Evolutionary conservation across 345 rosid genomes (phyloP).

Genomic region (Chamaenerion angustifolium): DNA sequence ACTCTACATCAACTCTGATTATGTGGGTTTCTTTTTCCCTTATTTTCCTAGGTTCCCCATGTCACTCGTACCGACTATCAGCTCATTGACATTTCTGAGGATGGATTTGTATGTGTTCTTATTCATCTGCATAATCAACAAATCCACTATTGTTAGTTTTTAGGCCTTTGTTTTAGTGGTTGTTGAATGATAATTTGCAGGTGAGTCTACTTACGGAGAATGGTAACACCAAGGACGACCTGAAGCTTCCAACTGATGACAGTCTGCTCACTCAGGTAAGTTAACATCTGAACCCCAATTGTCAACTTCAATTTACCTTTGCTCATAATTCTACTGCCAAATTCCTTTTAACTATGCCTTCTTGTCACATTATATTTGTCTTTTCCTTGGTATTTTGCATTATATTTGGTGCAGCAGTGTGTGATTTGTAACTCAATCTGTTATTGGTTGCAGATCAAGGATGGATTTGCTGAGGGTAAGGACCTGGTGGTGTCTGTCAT

Average conservation of each 20-base stretch:
- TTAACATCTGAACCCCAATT: background rate
- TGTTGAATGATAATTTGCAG: background rate
- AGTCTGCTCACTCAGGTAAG: conserved; percentile 2
- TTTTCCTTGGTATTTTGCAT: background rate
- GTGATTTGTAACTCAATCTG: background rate
- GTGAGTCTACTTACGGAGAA: conserved; percentile 8
- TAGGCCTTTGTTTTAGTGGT: background rate
- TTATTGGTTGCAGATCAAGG: conserved; percentile 5
- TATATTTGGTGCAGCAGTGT: background rate
- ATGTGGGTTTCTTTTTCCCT: background rate
- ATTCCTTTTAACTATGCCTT: background rate
- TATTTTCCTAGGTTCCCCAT: conserved; percentile 2
- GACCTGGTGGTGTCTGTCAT: conserved; percentile 6
- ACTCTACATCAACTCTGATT: too few relatives aligned
- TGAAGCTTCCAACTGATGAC: conserved; percentile 6
- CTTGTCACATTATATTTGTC: background rate
- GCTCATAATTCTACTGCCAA: background rate
- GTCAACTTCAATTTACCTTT: too few relatives aligned
- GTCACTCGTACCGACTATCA: conserved; percentile 6
- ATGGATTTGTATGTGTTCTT: conserved; percentile 2
- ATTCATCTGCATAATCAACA: too few relatives aligned
- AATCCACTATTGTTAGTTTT: background rate
- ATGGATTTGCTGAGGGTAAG: conserved; percentile 5
- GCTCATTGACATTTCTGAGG: conserved; percentile 9
- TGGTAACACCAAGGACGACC: conserved; percentile 8